phyloP scores from a whole-genome alignment of 1,284 basidiomycete species.

The Trichosporon sp. region DNA sequence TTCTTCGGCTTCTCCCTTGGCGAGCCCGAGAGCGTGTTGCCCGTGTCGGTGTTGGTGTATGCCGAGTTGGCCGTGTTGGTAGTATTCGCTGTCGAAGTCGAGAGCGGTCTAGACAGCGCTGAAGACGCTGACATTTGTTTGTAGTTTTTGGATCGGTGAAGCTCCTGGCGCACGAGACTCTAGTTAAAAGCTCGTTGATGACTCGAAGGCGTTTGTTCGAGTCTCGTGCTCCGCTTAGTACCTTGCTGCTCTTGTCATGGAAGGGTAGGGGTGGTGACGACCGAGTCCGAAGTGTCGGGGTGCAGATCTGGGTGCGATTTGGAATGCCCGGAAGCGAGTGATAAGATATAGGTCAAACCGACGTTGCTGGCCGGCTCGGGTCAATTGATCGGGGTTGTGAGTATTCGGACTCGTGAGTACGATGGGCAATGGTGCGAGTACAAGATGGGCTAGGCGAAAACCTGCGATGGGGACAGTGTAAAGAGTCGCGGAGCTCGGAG shows the following conservation, averaged over 20 bases:
- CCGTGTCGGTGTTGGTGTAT: neutral
- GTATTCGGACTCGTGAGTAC: neutral
- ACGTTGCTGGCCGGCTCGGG: neutral
- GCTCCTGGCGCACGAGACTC: constrained; percentile 3
- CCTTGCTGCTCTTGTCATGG: neutral
- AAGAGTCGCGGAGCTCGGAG: neutral
- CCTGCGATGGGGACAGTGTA: neutral
- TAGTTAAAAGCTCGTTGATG: neutral
- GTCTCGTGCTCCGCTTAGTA: constrained; percentile 1
- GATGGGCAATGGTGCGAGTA: neutral
- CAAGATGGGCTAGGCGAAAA: neutral
- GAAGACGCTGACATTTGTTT: neutral
- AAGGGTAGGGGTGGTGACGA: neutral
- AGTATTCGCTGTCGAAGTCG: neutral
- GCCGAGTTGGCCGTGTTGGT: neutral
- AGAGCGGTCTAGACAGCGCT: neutral
- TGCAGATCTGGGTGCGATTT: too few relatives aligned
- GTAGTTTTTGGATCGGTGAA: neutral
- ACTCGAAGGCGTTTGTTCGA: neutral
- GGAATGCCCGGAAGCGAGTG: neutral
- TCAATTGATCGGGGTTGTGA: neutral
- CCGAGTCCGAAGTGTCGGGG: neutral
- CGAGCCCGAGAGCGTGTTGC: neutral
- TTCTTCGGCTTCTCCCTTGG: neutral
- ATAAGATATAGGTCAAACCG: neutral